These are phyloP conservation scores for Neurospora hispaniola DNA, from an alignment of 495 filamentous ascomycete genomes.

Conservation along the genomic window DNA sequence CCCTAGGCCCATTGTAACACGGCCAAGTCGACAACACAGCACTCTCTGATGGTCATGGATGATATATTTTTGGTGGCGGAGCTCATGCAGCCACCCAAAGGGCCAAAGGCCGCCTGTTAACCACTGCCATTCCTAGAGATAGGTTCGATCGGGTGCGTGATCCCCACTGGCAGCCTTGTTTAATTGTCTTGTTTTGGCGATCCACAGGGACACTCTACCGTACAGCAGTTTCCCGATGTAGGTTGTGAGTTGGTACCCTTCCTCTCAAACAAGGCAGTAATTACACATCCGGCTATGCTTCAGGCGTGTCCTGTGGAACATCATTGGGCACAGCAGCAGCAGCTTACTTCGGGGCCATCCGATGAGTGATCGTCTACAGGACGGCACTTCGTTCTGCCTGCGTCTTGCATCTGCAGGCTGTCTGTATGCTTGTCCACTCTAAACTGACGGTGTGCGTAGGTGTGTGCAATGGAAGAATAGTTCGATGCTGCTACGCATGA, in stretches of 20 bases:
- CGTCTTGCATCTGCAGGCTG: not conserved
- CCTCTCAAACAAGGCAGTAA: not conserved
- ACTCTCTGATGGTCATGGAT: not conserved
- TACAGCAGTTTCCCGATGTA: not conserved
- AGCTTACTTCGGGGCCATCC: not conserved
- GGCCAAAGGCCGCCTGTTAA: not conserved
- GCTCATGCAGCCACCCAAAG: not conserved
- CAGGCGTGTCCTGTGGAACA: not conserved
- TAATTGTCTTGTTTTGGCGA: not conserved
- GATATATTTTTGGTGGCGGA: not conserved
- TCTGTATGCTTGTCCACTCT: not conserved
- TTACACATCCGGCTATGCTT: not conserved
- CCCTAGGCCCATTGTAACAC: not conserved
- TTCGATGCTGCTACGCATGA: not conserved
- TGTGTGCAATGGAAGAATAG: not conserved
- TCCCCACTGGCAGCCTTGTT: not conserved
- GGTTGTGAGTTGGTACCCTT: not conserved
- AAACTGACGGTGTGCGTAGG: not conserved
- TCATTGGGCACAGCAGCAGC: not conserved
- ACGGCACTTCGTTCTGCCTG: not conserved
- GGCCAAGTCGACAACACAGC: conserved; percentile 1
- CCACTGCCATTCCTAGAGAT: not conserved
- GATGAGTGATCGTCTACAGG: not conserved
- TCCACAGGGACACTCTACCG: not conserved
- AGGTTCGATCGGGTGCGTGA: not conserved